A percentile compares a stretch with the other conserved stretches of the same genome.
These are phyloP conservation scores for Metschnikowia henanensis DNA, from an alignment of 805 yeast genomes.

Conservation along the genomic window DNA sequence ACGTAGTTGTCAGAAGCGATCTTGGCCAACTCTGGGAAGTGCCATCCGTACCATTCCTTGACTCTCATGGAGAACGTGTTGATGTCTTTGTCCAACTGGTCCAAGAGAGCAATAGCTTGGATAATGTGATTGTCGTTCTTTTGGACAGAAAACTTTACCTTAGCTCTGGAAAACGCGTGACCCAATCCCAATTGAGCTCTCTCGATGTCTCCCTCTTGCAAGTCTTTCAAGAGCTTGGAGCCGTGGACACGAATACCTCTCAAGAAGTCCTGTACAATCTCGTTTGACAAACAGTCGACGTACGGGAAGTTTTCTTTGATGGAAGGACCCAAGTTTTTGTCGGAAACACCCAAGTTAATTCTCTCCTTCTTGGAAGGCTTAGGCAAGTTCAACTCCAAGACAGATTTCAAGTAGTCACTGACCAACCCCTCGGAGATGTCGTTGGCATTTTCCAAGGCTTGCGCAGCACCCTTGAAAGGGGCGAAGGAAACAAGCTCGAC, in stretches of 20 bases:
- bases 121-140: slow-evolving; percentile 99
- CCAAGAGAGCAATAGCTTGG: slow-evolving; percentile 96
- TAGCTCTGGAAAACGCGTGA: slow-evolving; percentile 98
- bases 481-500: slow-evolving; percentile 94
- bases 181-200: slow-evolving; percentile 99
- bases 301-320: slow-evolving; percentile 88
- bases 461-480: slow-evolving; percentile 99
- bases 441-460: slow-evolving; percentile 97
- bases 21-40: slow-evolving; percentile 95
- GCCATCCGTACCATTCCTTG: slow-evolving; percentile 99
- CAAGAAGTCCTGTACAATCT: slow-evolving; percentile 89
- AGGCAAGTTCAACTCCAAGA: slow-evolving; percentile 90
- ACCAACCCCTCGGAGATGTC: slow-evolving; percentile 97
- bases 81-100: slow-evolving; percentile 97
- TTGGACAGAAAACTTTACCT: slow-evolving; percentile 98
- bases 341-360: slow-evolving; percentile 83
- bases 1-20: slow-evolving; percentile 86
- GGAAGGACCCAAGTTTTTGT: slow-evolving; percentile 94
- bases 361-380: slow-evolving; percentile 66
- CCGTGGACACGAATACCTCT: slow-evolving; percentile 95
- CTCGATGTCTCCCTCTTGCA: slow-evolving; percentile 94
- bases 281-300: slow-evolving; percentile 88
- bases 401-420: slow-evolving; percentile 85
- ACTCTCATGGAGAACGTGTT: slow-evolving; percentile 97
- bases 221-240: slow-evolving; percentile 82